Base-by-base conservation (phyloP, 2,329 filamentous ascomycete genomes). In the Teratosphaeria epicoccoides region DNA sequence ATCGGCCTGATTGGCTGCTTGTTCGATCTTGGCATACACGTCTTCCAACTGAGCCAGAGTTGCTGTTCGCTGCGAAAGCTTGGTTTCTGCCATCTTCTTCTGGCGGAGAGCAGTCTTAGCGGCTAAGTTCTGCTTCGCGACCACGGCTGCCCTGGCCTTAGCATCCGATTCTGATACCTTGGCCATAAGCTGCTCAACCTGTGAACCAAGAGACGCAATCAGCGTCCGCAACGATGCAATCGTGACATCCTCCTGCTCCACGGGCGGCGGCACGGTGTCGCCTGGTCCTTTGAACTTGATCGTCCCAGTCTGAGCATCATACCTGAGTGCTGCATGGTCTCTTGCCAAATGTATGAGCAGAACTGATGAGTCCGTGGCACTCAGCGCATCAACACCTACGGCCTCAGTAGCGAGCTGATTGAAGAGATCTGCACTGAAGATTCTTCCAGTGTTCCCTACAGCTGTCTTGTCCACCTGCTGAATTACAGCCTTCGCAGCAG, bases 21-120 rank as follows among this genome's bases (percentile, higher is more conserved):
- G 83, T 66, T 95, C 84, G 49, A 98, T 87, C 63, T 84, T 86
- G n/a, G 77, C 70, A 50, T 88, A 86, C 0, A 94, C 83, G 56
- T 87, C 82, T 69, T 97, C 89, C 1, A 98, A 77, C 68, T 95
- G 89, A 43, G 76, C 73, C 2, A 95, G 77, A 0, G 87, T 87
- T 7, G 83, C 82, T 25, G 84, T 81, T 11, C 90, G 82, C 57
- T 82, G 81, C 25, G 80, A 73, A 0, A 97, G 76, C 10, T 83
- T 85, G 2, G 79, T 73, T 67, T 96, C 89, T 24, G 85, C 83
- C 6, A 87, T 73, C 68, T 93, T 96, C 73, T 88, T 95, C 4
- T 83, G 86, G 49, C 85, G 84, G 11, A 98, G 77, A 0, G 88
- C 83, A 0, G 86, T 84, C 26, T 91, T 77, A 9, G 91, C 93